A percentile compares a stretch with the other conserved stretches of the same genome.
Evolutionary conservation across 2,329 filamentous ascomycete species (phyloP).

Genomic region (Monosporascus ibericus): DNA sequence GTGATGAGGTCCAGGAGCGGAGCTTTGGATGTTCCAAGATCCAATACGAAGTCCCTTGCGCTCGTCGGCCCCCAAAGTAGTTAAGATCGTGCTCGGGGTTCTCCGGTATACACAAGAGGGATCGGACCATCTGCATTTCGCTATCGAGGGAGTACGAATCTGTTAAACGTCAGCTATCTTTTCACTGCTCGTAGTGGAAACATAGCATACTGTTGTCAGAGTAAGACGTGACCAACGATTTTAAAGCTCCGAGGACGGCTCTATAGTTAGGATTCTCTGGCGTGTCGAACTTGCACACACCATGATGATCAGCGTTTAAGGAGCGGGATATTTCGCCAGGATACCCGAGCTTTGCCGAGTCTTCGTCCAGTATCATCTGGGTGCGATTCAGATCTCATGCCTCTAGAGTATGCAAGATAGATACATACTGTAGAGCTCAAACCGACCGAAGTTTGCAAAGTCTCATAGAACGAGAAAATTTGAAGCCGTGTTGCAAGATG

Average conservation of each 20-base stretch:
- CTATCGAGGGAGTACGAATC: not conserved
- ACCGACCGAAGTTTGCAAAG: conserved; percentile 4
- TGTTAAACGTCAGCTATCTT: not conserved
- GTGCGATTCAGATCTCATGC: not conserved
- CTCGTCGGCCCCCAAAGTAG: conserved; percentile 1
- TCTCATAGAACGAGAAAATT: conserved; percentile 10
- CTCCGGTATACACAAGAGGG: not conserved
- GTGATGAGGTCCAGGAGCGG: not conserved
- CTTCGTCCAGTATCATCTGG: conserved; percentile 4
- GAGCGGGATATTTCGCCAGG: conserved; percentile 4
- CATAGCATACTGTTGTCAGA: not conserved
- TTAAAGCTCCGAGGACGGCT: conserved; percentile 2
- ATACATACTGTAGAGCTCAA: conserved; percentile 1
- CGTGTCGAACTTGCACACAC: conserved; percentile 6
- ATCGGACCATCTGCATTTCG: not conserved
- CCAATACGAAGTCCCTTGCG: conserved; percentile 7
- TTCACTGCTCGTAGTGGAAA: not conserved
- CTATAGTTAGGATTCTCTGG: conserved; percentile 3
- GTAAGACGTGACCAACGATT: not conserved
- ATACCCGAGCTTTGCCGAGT: conserved; percentile 5
- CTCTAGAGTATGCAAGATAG: not conserved
- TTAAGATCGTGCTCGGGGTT: conserved; percentile 2
- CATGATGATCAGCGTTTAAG: conserved; percentile 4
- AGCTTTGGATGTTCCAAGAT: conserved; percentile 2
- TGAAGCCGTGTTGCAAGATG: conserved; percentile 4